Evolutionary conservation across 768 basidiomycete species (phyloP), one percentile per base, ranked within the genome.

Genomic region (Mycena maculata): DNA sequence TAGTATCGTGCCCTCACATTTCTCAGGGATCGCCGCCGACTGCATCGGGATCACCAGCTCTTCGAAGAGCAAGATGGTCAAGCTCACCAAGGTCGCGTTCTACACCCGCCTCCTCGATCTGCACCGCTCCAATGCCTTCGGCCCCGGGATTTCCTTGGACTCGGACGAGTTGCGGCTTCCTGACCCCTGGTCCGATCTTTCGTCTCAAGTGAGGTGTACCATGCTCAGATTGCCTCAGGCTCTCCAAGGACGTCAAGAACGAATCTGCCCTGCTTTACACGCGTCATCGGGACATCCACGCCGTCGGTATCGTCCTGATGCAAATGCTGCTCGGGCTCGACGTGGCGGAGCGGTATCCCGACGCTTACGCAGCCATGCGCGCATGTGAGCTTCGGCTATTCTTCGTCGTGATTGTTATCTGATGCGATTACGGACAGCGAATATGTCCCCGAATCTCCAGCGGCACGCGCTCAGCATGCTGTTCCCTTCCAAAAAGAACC

Each of bases 301-400:
- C 88, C 47, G 87, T 90, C 0, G 95, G 93, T 0, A 85, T 96
- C 27, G 84, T 95, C 2, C 80, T 96, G 41, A 72, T 95, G 56
- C 93, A 96, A 77, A 94, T 97, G 93, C 77, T 97, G 15, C 79
- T 90, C n/a, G 96, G 96, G 0, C 78, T 89, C 56, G 87, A 92
- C 68, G 90, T 92, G 11, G 85, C 84, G 60, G 82, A 81, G 55
- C 81, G 83, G 47, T 92, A 83, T 71, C 76, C 80, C 30, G 86
- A 88, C 61, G 84, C 87, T 3, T 84, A 87, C 18, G 80, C 82
- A 27, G 92, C 91, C 4, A 77, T 93, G 10, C 82, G 84, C 60
- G 82, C 82, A 52, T 82, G 92, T 91, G 74, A 45, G 86, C 75
- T 30, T n/a, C n/a, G n/a, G n/a, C n/a, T 62, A 20, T 25, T 44